Conservation (phyloP, 495 filamentous ascomycete genomes). For the Daldinia vernicosa region DNA sequence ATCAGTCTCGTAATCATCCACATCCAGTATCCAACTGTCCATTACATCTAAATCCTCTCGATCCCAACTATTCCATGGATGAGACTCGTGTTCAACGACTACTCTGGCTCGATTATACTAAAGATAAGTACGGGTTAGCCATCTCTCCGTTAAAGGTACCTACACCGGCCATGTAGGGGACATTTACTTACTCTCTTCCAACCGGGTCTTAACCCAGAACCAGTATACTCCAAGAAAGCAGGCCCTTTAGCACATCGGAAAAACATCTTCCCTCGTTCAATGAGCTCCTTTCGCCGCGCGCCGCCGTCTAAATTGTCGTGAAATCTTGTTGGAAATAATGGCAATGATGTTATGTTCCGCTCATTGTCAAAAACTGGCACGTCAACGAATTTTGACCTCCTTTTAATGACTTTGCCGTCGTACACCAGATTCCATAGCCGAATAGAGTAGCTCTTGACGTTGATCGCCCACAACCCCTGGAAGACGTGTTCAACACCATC, state of each 20-base stretch:
- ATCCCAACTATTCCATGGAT: conserved; percentile 7
- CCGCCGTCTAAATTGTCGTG: background rate
- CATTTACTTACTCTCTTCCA: conserved; percentile 7
- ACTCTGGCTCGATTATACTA: conserved; percentile 20
- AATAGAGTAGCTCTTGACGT: conserved; percentile 1
- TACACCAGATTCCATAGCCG: conserved; percentile 18
- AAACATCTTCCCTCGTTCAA: conserved; percentile 8
- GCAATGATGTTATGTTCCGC: conserved; percentile 7
- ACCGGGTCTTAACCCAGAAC: conserved; percentile 10
- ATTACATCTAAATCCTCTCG: background rate
- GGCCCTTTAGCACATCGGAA: conserved; percentile 6
- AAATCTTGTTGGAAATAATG: conserved; percentile 18
- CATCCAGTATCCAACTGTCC: background rate
- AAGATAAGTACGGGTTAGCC: background rate
- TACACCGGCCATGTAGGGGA: background rate
- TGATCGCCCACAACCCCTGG: conserved; percentile 1
- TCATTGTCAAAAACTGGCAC: conserved; percentile 14
- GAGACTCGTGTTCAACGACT: conserved; percentile 17
- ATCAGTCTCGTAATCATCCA: background rate
- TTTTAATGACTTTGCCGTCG: conserved; percentile 3
- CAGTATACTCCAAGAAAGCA: conserved; percentile 13
- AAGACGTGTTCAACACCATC: conserved; percentile 6
- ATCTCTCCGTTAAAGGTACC: background rate
- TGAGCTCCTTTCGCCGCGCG: background rate
- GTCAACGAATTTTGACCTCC: background rate